phyloP scores from a whole-genome alignment of 2,329 filamentous ascomycete genomes.

The Colletotrichum gigasporum region DNA sequence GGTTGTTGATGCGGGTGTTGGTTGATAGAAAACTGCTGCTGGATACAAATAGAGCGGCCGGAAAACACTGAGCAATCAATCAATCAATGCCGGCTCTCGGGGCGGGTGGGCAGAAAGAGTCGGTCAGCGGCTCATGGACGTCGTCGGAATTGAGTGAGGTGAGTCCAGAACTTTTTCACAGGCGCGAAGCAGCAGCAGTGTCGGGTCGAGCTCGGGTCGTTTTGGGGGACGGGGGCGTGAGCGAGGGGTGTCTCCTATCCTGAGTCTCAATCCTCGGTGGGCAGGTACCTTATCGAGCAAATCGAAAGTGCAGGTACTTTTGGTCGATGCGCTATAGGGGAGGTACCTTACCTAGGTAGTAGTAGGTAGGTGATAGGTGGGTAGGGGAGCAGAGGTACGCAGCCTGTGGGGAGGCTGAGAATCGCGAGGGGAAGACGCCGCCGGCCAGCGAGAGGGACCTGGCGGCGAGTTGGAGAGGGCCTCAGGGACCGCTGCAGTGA shows the following conservation, averaged over 20 bases:
- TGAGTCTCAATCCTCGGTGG: too few species aligned
- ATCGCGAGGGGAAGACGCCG: background rate
- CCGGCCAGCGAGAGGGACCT: background rate
- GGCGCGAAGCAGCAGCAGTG: background rate
- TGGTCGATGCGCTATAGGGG: too few species aligned
- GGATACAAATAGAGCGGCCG: background rate
- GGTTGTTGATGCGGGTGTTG: background rate
- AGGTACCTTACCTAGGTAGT: too few species aligned
- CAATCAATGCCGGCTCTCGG: slow-evolving; percentile 12
- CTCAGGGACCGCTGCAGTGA: too few species aligned
- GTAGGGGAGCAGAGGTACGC: background rate
- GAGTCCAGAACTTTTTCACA: slow-evolving; percentile 18
- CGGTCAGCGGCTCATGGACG: slow-evolving; percentile 14
- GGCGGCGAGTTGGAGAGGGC: background rate
- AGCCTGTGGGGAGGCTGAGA: background rate
- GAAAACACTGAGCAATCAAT: background rate
- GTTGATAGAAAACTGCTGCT: background rate
- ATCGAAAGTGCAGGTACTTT: too few species aligned
- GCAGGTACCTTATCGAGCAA: too few species aligned
- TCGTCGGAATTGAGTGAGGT: slow-evolving; percentile 21
- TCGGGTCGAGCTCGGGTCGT: slow-evolving; percentile 14
- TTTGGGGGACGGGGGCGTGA: background rate
- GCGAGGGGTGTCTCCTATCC: background rate
- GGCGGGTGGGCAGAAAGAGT: background rate
- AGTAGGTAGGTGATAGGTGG: background rate